These are phyloP conservation scores for Fusarium bactridioides DNA, from an alignment of 2,329 filamentous ascomycete genomes.

Conservation along the genomic window DNA sequence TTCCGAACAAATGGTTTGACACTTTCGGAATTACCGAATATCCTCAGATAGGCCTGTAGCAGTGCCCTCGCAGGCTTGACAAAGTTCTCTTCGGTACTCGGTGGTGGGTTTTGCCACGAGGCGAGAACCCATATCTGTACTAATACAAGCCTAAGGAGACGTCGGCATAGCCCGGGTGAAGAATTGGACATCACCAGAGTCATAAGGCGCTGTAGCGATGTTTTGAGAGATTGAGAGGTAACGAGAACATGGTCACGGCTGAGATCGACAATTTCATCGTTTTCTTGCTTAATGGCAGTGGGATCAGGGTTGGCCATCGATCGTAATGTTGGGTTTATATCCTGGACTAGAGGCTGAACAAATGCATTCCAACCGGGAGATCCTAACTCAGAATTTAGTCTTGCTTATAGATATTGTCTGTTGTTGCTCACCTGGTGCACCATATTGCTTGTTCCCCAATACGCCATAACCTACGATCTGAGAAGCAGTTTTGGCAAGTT, in stretches of 20 bases:
- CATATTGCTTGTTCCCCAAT: constrained; percentile 68
- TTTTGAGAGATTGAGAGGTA: constrained; percentile 54
- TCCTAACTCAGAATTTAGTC: constrained; percentile 46
- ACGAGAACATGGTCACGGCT: constrained; percentile 56
- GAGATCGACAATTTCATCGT: constrained; percentile 56
- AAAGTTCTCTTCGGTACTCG: constrained; percentile 49
- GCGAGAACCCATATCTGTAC: constrained; percentile 70
- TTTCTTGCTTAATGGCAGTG: constrained; percentile 36
- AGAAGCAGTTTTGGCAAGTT: constrained; percentile 48
- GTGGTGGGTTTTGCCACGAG: constrained; percentile 54
- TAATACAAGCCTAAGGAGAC: constrained; percentile 66
- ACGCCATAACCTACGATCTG: constrained; percentile 64
- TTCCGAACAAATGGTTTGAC: constrained; percentile 60
- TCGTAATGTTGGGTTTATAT: constrained; percentile 56
- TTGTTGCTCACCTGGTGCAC: constrained; percentile 62
- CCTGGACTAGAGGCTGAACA: constrained; percentile 63
- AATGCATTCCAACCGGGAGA: constrained; percentile 69
- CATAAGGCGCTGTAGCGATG: constrained; percentile 62
- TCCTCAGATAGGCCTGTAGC: constrained; percentile 64
- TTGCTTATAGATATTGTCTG: not conserved
- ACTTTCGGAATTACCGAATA: constrained; percentile 61
- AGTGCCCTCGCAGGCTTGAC: constrained; percentile 58
- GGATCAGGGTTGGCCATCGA: not conserved
- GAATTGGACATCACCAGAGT: constrained; percentile 69
- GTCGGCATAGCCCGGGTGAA: constrained; percentile 69